phyloP scores from a whole-genome alignment of 305 asterid species.

The Galium porrigens region DNA sequence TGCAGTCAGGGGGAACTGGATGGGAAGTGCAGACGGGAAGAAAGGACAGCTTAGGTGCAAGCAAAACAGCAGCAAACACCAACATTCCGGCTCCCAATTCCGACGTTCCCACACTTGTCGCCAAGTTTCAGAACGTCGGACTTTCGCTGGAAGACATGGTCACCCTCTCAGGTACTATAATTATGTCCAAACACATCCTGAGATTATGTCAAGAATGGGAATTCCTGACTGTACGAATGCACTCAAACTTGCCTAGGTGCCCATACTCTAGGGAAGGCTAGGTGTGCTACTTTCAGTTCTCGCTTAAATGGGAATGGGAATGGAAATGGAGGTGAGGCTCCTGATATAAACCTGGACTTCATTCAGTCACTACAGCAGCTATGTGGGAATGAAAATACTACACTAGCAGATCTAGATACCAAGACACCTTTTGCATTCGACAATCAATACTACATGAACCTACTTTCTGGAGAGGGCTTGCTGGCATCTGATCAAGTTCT shows the following conservation, averaged over 20 bases:
- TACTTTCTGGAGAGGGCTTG: conserved; percentile 51
- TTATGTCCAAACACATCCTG: background rate
- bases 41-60: conserved; percentile 44
- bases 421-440: conserved; percentile 39
- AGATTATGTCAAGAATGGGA: background rate
- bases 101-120: conserved; percentile 38
- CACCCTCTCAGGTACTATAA: conserved; percentile 58
- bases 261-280: conserved; percentile 65
- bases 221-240: background rate
- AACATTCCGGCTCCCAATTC: conserved; percentile 68
- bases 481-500: conserved; percentile 50
- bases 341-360: conserved; percentile 31
- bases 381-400: conserved; percentile 30
- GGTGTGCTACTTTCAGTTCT: conserved; percentile 45
- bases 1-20: conserved; percentile 66
- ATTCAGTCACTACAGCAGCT: conserved; percentile 46
- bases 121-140: conserved; percentile 53
- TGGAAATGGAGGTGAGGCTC: conserved; percentile 11
- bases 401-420: conserved; percentile 49
- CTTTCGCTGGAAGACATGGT: conserved; percentile 53
- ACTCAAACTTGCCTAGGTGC: conserved; percentile 29
- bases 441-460: conserved; percentile 48
- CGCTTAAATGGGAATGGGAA: conserved; percentile 28
- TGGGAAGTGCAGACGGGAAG: conserved; percentile 78
- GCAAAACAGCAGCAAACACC: conserved; percentile 43